Evolutionary conservation across 2,329 filamentous ascomycete genomes (phyloP), one percentile per base, ranked within the genome.

Genomic region (Thelonectria blattea): DNA sequence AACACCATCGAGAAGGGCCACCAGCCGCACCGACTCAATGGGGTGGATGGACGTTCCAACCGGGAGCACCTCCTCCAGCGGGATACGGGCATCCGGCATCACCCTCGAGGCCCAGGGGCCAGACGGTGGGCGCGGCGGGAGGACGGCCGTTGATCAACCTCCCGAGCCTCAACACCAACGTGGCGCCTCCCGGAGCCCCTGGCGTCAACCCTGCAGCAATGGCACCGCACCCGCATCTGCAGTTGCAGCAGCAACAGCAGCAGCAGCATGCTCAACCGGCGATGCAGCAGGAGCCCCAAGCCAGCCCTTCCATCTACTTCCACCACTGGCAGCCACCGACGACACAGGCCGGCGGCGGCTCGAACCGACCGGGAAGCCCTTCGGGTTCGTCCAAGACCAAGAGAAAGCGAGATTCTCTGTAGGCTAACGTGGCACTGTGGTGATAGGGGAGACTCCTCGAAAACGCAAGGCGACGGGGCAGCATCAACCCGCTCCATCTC

Each of bases 271-370:
- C 78, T 41, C 83, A 86, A 56, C 54, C 83, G 27, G 55, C 83
- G 32, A 62, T 84, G 60, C 86, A 88, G 68, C 84, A 90, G 66
- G 86, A 88, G 34, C 22, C 64, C 12, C 68, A 70, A 64, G 84
- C 87, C 17, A 91, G 90, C 42, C 88, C 90, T 0, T 90, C 89
- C 20, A 91, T 96, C 49, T 95, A 92, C 75, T 97, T 97, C 74
- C 92, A 96, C 72, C 92, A 96, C 73, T 97, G 93, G 92, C 91
- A 94, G 61, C 93, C 93, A 47, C 93, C 93, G 14, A 85, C 83
- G 20, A 85, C 87, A 64, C 84, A 91, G 75, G 80, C 82, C 65
- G 83, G 84, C 61, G 78, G 82, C 62, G 79, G 83, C 73, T 81
- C 84, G 58, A 86, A 87, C 70, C 88, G 90, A 73, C 89, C 90